Evolutionary conservation across 495 filamentous ascomycete genomes (phyloP), one percentile per base, ranked within the genome.

Genomic region (Penicillium waksmanii): DNA sequence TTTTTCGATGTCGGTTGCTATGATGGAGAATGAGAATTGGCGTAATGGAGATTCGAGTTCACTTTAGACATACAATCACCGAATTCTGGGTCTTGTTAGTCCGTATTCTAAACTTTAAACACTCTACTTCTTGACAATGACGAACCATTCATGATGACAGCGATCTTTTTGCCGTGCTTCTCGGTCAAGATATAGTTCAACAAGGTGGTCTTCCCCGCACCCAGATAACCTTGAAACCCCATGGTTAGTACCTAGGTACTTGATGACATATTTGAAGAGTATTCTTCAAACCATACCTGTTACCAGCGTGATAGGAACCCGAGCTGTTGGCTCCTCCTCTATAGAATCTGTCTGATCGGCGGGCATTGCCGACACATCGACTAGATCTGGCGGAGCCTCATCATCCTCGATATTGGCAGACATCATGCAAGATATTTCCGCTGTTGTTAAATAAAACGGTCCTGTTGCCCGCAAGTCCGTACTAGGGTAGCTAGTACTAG

Each of bases 111-210:
- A n/a, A 19, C 31, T 46, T 25, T 38, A 12, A 53, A 33, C 19
- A 8, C 36, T 12, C 11, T 13, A 13, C 12, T 13, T 12, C 36
- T 38, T 3, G 36, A 38, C 11, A 13, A 19, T 43, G 60, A 79
- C 78, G 61, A 70, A 85, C 92, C 94, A 73, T 98, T 98, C 77
- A 98, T 85, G 57, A 98, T 98, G 25, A 98, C 95, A 10, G 95
- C 95, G 70, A 98, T 92, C 71, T 88, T 95, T 80, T 97, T 98
- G 68, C 93, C 94, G 83, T 98, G 95, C 54, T 91, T 87, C 60
- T 93, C 92, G 19, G 86, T 92, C 36, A 98, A 80, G 44, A 98
- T 97, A 71, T 98, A 96, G 68, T 98, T 98, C 47, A 98, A 78
- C 7, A 98, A 77, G 0, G 96, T 98, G 0, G 94, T 98, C 73